Evolutionary conservation across 2,329 filamentous ascomycete genomes (phyloP), one percentile per base, ranked within the genome.

Genomic region (Colletotrichum tropicicola): DNA sequence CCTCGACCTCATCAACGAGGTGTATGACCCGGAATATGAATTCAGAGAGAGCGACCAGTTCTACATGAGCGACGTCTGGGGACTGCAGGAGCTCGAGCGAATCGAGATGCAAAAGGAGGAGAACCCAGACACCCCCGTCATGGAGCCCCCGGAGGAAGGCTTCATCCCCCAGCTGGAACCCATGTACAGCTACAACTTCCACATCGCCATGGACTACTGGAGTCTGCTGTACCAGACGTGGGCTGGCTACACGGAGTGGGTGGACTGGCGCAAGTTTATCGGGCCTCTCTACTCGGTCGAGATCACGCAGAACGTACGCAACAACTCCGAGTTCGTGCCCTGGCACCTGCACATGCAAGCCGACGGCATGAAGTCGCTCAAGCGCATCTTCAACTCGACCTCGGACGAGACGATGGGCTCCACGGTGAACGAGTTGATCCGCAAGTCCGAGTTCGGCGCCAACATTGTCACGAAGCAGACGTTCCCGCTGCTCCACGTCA

Each of bases 21-120:
- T 78, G 2, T 75, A 77, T 59, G 72, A 79, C 17, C 61, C 69
- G 3, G 54, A 71, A 5, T 77, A 72, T 45, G 65, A 73, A 15
- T 73, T 74, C 32, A 72, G 68, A 55, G 74, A 79, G 64, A 79
- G 79, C 10, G 81, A 83, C 63, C 81, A 83, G 69, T 78, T 74
- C 62, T 82, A 82, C 65, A 70, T 83, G 19, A 71, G 78, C 28
- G 79, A 81, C 44, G 63, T 82, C 12, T 83, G 75, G 71, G 81
- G 74, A 10, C 74, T 76, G n/a, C 79, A 83, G 60, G 79, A 82
- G 65, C 76, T 80, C 32, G 76, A 76, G 57, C 77, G 80, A 1
- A 71, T 74, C n/a, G 65, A 70, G 44, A 68, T 70, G 63, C 68
- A 70, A 49, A 69, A 73, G 54, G 59, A 65, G 30, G 68, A 70